These are phyloP conservation scores for Gynochthodes officinalis DNA, from an alignment of 257 asterid species.

Conservation along the genomic window DNA sequence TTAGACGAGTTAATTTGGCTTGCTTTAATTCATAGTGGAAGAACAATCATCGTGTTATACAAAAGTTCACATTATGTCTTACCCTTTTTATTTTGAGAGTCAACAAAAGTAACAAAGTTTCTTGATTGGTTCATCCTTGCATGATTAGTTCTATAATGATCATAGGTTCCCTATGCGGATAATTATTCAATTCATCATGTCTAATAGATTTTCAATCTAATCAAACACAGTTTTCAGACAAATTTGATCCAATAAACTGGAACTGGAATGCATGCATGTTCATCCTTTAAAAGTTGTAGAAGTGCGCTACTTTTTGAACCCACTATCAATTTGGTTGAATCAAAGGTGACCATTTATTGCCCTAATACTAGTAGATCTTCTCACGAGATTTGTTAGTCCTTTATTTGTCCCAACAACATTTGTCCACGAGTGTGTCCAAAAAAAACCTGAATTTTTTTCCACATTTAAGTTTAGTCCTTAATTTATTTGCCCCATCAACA, in stretches of 20 bases:
- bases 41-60: constrained; percentile 13
- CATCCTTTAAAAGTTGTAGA: background rate
- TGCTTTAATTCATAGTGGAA: constrained; percentile 12
- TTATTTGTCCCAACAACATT: too few relatives aligned
- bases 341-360: background rate
- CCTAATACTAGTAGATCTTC: constrained; percentile 8
- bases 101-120: background rate
- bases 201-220: background rate
- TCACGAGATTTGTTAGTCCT: constrained; percentile 4
- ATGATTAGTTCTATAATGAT: constrained; percentile 26
- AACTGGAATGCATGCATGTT: constrained; percentile 13
- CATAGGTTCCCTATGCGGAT: constrained; percentile 14
- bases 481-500: too few relatives aligned
- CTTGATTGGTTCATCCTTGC: constrained; percentile 1
- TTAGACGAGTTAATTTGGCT: constrained; percentile 1
- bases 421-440: too few relatives aligned
- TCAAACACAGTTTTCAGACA: background rate
- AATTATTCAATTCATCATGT: constrained; percentile 1
- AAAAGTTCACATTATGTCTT: constrained; percentile 23
- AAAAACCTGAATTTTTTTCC: too few relatives aligned
- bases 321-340: constrained; percentile 14
- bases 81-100: background rate
- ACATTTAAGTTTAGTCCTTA: too few relatives aligned
- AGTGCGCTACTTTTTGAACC: constrained; percentile 1
- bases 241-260: background rate